These are phyloP conservation scores for Naganishia sp. DNA, from an alignment of 1,284 basidiomycete species.

Conservation along the genomic window DNA sequence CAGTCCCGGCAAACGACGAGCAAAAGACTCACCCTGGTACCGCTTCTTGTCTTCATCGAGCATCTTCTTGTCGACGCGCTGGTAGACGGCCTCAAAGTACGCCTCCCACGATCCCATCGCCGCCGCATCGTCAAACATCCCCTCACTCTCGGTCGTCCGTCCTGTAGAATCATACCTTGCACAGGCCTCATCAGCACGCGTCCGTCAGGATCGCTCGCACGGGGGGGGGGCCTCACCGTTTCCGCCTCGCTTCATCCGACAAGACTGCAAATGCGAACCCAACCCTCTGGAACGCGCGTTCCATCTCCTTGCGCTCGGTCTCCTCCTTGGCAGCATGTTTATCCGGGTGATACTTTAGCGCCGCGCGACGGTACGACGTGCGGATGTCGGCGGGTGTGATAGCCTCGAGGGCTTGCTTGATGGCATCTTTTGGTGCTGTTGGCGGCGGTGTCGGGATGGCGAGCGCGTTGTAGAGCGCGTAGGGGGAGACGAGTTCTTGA, in stretches of 20 bases:
- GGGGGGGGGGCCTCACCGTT: slow-evolving; percentile 51
- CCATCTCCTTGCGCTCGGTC: slow-evolving; percentile 64
- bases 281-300: slow-evolving; percentile 78
- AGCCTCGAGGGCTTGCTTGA: slow-evolving; percentile 40
- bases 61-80: slow-evolving; percentile 76
- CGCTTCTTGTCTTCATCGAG: slow-evolving; percentile 85
- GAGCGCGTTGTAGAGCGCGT: slow-evolving; percentile 58
- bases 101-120: slow-evolving; percentile 87
- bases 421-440: slow-evolving; percentile 8
- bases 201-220: no score
- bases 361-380: slow-evolving; percentile 79
- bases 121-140: slow-evolving; percentile 61
- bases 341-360: slow-evolving; percentile 82
- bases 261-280: slow-evolving; percentile 88
- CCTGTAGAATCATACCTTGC: slow-evolving; percentile 75
- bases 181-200: not conserved
- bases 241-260: slow-evolving; percentile 70
- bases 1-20: not conserved
- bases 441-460: slow-evolving; percentile 52
- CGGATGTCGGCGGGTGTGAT: slow-evolving; percentile 69
- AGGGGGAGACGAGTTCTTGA: slow-evolving; percentile 54
- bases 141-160: slow-evolving; percentile 68
- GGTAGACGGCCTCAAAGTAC: slow-evolving; percentile 86
- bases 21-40: slow-evolving; percentile 72
- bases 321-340: slow-evolving; percentile 70